These are phyloP conservation scores for Kwoniella bestiolae DNA, from an alignment of 768 basidiomycete species.

Conservation along the genomic window DNA sequence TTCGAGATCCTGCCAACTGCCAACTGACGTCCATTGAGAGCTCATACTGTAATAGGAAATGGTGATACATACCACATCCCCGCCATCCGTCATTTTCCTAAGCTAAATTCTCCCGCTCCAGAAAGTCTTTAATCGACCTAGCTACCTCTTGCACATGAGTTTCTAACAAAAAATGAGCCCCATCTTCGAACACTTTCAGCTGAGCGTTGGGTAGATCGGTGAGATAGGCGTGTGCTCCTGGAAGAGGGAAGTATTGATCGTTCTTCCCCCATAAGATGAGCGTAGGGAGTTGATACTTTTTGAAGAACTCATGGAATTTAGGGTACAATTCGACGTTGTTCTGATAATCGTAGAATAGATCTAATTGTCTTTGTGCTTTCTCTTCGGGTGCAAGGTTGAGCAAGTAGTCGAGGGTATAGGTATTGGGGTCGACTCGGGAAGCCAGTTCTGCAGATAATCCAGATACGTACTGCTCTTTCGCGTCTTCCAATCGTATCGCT, in stretches of 20 bases:
- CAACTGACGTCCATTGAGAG: no score
- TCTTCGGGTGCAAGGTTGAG: conserved; percentile 57
- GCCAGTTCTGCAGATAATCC: conserved; percentile 53
- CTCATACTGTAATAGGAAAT: no score
- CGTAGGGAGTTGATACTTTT: conserved; percentile 58
- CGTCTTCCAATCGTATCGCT: not conserved
- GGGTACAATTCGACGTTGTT: conserved; percentile 62
- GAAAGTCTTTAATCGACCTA: conserved; percentile 53
- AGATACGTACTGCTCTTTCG: conserved; percentile 23
- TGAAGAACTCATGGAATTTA: conserved; percentile 61
- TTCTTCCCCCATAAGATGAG: conserved; percentile 63
- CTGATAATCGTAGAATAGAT: conserved; percentile 60
- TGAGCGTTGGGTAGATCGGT: conserved; percentile 58
- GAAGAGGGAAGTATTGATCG: conserved; percentile 61
- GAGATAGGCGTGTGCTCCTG: conserved; percentile 62
- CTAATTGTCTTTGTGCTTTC: conserved; percentile 61
- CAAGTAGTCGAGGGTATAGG: conserved; percentile 61
- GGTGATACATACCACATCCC: no score
- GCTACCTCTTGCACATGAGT: conserved; percentile 59
- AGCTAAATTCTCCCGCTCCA: conserved; percentile 28
- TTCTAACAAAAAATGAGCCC: conserved; percentile 63
- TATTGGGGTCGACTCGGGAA: conserved; percentile 50
- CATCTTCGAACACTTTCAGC: conserved; percentile 59
- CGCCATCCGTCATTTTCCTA: not conserved
- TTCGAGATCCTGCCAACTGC: no score